Conservation (phyloP, 495 filamentous ascomycete species). For the Tuber melanosporum region DNA sequence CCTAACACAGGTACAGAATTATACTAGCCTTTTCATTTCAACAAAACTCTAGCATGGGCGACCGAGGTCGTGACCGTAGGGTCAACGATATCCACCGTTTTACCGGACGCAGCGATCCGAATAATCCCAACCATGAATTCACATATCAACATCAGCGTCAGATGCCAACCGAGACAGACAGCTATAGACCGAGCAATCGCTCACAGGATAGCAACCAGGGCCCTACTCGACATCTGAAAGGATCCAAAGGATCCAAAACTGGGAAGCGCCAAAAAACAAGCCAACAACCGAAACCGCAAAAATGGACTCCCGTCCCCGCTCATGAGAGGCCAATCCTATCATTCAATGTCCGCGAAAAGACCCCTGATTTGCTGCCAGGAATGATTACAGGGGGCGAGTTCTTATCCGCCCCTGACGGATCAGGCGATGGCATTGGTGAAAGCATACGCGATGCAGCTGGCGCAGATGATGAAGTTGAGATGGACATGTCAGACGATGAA, state of each 20-base stretch:
- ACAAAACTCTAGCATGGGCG: constrained; percentile 3
- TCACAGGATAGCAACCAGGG: constrained; percentile 15
- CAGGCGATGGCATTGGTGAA: constrained; percentile 27
- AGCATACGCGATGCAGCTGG: constrained; percentile 14
- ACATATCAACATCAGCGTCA: constrained; percentile 25
- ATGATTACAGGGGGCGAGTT: constrained; percentile 27
- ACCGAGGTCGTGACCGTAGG: constrained; percentile 20
- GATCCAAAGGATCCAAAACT: constrained; percentile 11
- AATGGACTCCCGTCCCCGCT: constrained; percentile 31
- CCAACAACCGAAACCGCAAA: not conserved
- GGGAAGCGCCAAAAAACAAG: constrained; percentile 29
- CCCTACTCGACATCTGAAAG: constrained; percentile 7
- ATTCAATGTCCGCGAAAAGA: constrained; percentile 39
- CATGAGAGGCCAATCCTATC: constrained; percentile 41
- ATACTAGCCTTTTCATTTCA: not conserved
- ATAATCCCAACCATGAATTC: constrained; percentile 31
- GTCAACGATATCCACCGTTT: constrained; percentile 28
- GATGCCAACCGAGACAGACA: constrained; percentile 14
- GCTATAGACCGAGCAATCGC: constrained; percentile 18
- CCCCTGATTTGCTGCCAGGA: constrained; percentile 38
- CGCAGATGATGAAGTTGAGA: constrained; percentile 2
- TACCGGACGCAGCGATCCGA: constrained; percentile 35
- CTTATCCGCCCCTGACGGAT: constrained; percentile 12
- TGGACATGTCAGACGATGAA: constrained; percentile 33
- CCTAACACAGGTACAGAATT: not conserved